Conservation (phyloP, 495 filamentous ascomycete genomes). For the Aspergillus saccharolyticus region DNA sequence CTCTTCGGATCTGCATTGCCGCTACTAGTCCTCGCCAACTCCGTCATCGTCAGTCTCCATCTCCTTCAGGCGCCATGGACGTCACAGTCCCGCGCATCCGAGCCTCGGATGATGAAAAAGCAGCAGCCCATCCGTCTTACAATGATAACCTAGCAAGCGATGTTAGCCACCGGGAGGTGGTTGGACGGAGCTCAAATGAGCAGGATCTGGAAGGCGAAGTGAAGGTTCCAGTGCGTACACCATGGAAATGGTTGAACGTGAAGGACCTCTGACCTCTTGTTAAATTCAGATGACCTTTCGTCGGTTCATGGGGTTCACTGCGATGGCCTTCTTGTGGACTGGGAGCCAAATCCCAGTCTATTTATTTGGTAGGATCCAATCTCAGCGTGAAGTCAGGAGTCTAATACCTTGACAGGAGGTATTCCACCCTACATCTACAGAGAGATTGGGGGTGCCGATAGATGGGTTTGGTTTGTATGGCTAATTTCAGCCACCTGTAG, state of each 20-base stretch:
- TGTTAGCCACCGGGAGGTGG: constrained; percentile 26
- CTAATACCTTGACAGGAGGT: constrained; percentile 34
- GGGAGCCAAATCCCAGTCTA: constrained; percentile 62
- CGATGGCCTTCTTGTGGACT: constrained; percentile 64
- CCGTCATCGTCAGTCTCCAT: neutral
- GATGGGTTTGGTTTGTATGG: constrained; percentile 68
- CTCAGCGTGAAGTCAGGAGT: neutral
- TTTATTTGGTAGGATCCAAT: constrained; percentile 44
- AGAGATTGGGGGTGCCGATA: constrained; percentile 59
- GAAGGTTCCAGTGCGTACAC: constrained; percentile 9
- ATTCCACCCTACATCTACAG: constrained; percentile 61
- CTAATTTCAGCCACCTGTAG: neutral
- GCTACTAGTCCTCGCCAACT: neutral
- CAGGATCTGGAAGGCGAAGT: constrained; percentile 20
- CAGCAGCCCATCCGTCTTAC: constrained; percentile 11
- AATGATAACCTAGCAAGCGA: constrained; percentile 15
- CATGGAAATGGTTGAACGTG: neutral
- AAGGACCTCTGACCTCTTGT: neutral
- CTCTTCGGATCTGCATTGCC: neutral
- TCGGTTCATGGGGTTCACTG: constrained; percentile 54
- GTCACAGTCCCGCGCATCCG: constrained; percentile 12
- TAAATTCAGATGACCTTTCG: constrained; percentile 48
- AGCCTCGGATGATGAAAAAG: constrained; percentile 26
- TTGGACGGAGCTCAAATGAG: constrained; percentile 13
- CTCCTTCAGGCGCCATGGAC: constrained; percentile 3